A percentile compares a stretch with the other conserved stretches of the same genome.
These are phyloP conservation scores for Beauveria rudraprayagi DNA, from an alignment of 2,329 filamentous ascomycete species.

Conservation along the genomic window DNA sequence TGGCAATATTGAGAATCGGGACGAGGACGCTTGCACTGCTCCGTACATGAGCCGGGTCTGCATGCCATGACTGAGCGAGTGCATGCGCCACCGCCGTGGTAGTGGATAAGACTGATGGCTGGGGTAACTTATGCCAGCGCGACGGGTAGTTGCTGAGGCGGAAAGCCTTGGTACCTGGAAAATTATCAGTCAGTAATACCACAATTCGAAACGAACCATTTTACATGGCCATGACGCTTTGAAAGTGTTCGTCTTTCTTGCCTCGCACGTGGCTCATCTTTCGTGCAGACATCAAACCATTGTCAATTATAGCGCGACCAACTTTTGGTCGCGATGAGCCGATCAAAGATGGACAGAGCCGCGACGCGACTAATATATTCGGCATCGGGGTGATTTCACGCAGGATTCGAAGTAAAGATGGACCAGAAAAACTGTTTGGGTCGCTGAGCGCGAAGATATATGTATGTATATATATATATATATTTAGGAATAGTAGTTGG, in stretches of 20 bases:
- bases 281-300: not conserved
- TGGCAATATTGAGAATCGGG: not conserved
- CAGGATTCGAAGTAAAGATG: not conserved
- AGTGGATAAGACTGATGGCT: not conserved
- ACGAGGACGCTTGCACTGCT: not conserved
- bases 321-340: not conserved
- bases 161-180: not conserved
- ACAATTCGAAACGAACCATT: too few relatives aligned
- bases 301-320: not conserved
- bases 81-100: not conserved
- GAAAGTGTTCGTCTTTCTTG: too few relatives aligned
- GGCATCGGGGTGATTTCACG: not conserved
- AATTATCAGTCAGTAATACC: not conserved
- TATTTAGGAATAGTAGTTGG: not conserved
- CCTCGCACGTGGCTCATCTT: not conserved
- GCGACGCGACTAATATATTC: not conserved
- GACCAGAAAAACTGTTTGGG: not conserved
- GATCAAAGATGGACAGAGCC: not conserved
- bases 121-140: not conserved
- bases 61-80: not conserved
- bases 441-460: not conserved
- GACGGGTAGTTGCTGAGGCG: not conserved
- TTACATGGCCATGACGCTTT: not conserved
- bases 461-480: not conserved
- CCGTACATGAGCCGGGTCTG: not conserved